phyloP scores from a whole-genome alignment of 495 filamentous ascomycete species.

The Pseudotulostoma volvatum region DNA sequence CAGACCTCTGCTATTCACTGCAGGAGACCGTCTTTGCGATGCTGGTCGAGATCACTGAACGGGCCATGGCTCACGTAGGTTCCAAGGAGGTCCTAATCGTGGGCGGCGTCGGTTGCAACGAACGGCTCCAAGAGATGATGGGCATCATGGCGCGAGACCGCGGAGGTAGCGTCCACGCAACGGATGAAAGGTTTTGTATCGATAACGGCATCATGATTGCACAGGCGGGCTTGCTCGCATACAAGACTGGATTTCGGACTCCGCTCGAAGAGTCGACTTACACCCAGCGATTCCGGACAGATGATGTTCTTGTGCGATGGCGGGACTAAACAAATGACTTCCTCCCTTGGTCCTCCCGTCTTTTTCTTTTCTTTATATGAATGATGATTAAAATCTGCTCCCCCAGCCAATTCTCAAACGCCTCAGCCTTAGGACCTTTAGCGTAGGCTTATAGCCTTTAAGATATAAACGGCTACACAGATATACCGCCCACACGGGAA shows the following conservation, averaged over 20 bases:
- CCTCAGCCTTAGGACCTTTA: too few species aligned
- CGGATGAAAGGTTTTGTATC: conserved; percentile 94
- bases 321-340: conserved; percentile 34
- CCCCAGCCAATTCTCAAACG: too few species aligned
- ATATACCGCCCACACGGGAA: too few species aligned
- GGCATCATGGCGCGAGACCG: conserved; percentile 82
- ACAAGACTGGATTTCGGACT: conserved; percentile 59
- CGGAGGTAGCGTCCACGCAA: conserved; percentile 81
- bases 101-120: conserved; percentile 96
- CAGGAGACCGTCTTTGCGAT: conserved; percentile 94
- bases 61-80: conserved; percentile 95
- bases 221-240: conserved; percentile 81
- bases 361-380: too few species aligned
- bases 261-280: conserved; percentile 66
- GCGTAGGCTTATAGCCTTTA: too few species aligned
- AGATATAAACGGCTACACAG: too few species aligned
- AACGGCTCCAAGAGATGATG: conserved; percentile 97
- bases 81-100: conserved; percentile 84
- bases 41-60: conserved; percentile 96
- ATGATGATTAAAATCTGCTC: too few species aligned
- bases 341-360: too few species aligned
- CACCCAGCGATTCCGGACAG: conserved; percentile 89
- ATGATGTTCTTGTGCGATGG: conserved; percentile 88
- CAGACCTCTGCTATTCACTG: conserved; percentile 81
- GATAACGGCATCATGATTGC: conserved; percentile 99